Base-by-base conservation (phyloP, 345 rosid species). In the Gynandropsis gynandra region DNA sequence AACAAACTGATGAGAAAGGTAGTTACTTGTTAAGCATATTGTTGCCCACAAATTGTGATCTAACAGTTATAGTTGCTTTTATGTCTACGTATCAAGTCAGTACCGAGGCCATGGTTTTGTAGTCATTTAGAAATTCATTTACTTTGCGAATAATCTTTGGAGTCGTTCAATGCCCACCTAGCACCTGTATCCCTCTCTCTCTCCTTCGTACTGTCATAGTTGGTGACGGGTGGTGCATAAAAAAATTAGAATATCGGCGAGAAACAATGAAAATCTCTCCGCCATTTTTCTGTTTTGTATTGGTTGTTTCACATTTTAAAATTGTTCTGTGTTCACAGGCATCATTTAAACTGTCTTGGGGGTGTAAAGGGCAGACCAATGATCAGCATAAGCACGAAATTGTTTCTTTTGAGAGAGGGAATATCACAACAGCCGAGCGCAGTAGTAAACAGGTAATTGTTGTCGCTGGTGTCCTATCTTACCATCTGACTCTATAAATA, bases 301-400 rank as follows among this genome's bases (percentile, higher is more conserved):
- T 0, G 24, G 5, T 6, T n/a, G 44, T 63, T 9, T 16, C 39
- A 4, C 21, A 24, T 65, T 21, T 20, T 5, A 4, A 61, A 59
- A 44, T 49, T 60, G 16, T 51, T 15, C 50, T 65, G 47, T 17
- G 63, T 72, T 9, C 36, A 58, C 77, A 93, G 99, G 99, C 99
- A 63, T 81, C 97, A 16, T 93, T 93, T 66, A 93, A 93, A 58
- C 99, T 93, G 51, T 74, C 95, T 49, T 93, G 99, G 99, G 69
- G 89, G 36, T 85, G 89, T 74, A 85, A 83, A 54, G 95, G 95
- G 32, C 84, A 82, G 31, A 61, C 62, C 57, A 78, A 81, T 60
- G 94, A 93, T 69, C 97, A 83, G 70, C 90, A 83, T 80, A 93
- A 88, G 45, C 94, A 83, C 52, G 97, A 88, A 39, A 74, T 93